A percentile compares a stretch with the other conserved stretches of the same genome.
phyloP scores from a whole-genome alignment of 805 yeast species.

The Kregervanrija fluxuum region DNA sequence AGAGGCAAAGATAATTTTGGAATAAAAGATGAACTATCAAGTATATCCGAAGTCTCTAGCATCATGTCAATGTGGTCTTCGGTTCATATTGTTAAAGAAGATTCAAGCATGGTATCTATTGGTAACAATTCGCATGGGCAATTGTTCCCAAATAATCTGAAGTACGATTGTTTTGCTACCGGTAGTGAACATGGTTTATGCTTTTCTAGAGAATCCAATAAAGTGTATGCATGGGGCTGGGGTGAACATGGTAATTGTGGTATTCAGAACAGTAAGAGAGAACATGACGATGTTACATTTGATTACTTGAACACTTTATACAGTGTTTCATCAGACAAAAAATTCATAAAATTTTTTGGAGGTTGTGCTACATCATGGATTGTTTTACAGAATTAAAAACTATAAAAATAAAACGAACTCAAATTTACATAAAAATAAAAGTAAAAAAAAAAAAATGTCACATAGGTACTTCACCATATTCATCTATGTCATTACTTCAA shows the following conservation, averaged over 20 bases:
- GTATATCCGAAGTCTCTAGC: not conserved
- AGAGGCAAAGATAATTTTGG: slow-evolving; percentile 31
- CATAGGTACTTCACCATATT: slow-evolving; percentile 74
- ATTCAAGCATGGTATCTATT: slow-evolving; percentile 32
- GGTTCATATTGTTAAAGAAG: slow-evolving; percentile 38
- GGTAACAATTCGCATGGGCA: slow-evolving; percentile 84
- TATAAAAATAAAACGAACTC: not conserved
- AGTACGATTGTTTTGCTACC: slow-evolving; percentile 22
- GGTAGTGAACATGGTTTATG: slow-evolving; percentile 89
- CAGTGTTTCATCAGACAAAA: slow-evolving; percentile 5
- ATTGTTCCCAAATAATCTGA: slow-evolving; percentile 23
- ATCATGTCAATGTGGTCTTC: slow-evolving; percentile 75
- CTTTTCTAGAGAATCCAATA: slow-evolving; percentile 15
- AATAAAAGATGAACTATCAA: slow-evolving; percentile 5
- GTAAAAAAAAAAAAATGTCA: slow-evolving; percentile 38
- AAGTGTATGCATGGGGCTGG: slow-evolving; percentile 89
- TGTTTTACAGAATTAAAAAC: slow-evolving; percentile 2
- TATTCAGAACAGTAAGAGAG: slow-evolving; percentile 9
- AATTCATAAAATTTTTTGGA: slow-evolving; percentile 34
- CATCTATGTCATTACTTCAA: slow-evolving; percentile 42
- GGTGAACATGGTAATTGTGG: slow-evolving; percentile 99
- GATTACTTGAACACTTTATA: slow-evolving; percentile 31
- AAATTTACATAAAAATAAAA: not conserved
- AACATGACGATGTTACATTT: slow-evolving; percentile 28
- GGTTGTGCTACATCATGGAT: slow-evolving; percentile 73